A percentile compares a stretch with the other conserved stretches of the same genome.
Conservation (phyloP, 2,329 filamentous ascomycete species). For the Cadophora gregata region DNA sequence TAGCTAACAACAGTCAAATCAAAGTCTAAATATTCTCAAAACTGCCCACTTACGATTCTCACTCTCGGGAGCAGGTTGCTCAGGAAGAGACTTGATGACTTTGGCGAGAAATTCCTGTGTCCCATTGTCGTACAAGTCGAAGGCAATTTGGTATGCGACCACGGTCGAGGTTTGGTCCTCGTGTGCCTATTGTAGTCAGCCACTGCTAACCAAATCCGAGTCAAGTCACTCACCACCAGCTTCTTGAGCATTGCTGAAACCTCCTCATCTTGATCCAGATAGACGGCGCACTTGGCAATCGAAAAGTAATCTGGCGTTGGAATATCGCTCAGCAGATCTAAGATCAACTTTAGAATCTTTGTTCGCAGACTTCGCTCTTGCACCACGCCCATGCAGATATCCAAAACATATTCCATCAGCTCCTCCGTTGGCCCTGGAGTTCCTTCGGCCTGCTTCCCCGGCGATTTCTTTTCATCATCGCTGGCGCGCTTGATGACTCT, state of each 20-base stretch:
- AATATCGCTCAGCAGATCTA: constrained; percentile 94
- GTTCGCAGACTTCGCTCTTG: constrained; percentile 87
- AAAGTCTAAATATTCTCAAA: not conserved
- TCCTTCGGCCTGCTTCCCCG: constrained; percentile 61
- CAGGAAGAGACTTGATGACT: constrained; percentile 80
- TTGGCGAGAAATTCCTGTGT: constrained; percentile 96
- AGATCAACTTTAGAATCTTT: constrained; percentile 86
- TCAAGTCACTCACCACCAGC: constrained; percentile 60
- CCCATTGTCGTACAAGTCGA: constrained; percentile 97
- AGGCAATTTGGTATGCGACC: constrained; percentile 95
- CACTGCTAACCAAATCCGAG: not conserved
- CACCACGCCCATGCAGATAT: constrained; percentile 97
- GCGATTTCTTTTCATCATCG: constrained; percentile 77
- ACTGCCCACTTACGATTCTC: constrained; percentile 45
- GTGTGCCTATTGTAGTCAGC: constrained; percentile 52
- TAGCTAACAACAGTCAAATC: constrained; percentile 34
- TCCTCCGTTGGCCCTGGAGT: constrained; percentile 76
- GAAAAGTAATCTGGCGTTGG: constrained; percentile 96
- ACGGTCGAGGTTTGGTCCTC: constrained; percentile 80
- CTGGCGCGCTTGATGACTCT: constrained; percentile 88
- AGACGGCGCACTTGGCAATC: constrained; percentile 97
- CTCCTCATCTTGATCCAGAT: constrained; percentile 89
- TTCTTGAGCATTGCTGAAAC: constrained; percentile 85
- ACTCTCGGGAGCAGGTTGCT: constrained; percentile 52
- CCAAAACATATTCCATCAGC: constrained; percentile 93